A percentile compares a stretch with the other conserved stretches of the same genome.
These are phyloP conservation scores for Sanghuangporus weigelae DNA, from an alignment of 1,284 basidiomycete species.

Conservation along the genomic window DNA sequence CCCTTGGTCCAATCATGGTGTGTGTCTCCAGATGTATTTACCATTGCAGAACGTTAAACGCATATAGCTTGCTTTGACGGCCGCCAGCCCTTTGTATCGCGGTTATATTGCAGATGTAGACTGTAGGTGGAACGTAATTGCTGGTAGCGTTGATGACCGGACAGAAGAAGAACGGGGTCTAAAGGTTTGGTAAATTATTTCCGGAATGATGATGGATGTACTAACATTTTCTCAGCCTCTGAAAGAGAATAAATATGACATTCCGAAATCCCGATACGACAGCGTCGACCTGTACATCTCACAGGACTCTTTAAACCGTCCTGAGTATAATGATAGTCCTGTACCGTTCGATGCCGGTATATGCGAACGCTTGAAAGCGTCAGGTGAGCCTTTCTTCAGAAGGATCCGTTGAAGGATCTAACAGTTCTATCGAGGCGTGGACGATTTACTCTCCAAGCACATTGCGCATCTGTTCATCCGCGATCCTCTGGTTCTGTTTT, in stretches of 20 bases:
- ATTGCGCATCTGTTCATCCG: constrained; percentile 96
- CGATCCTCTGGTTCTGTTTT: constrained; percentile 94
- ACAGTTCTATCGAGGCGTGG: constrained; percentile 58
- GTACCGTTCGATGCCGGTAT: constrained; percentile 78
- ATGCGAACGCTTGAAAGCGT: constrained; percentile 61
- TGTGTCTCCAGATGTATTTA: background rate
- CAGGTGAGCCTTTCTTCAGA: constrained; percentile 47
- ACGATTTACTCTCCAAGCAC: constrained; percentile 85
- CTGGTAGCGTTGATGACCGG: constrained; percentile 94
- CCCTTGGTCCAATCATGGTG: constrained; percentile 92
- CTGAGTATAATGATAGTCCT: constrained; percentile 89
- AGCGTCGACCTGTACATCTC: constrained; percentile 95
- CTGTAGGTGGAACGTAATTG: constrained; percentile 97
- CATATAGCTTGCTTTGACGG: constrained; percentile 85
- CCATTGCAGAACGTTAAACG: background rate
- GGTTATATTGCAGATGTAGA: constrained; percentile 96
- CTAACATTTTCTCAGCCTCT: constrained; percentile 52
- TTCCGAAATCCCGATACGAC: constrained; percentile 97
- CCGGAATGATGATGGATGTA: background rate
- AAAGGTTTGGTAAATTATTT: constrained; percentile 43
- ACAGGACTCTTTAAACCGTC: constrained; percentile 78
- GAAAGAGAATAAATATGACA: constrained; percentile 65
- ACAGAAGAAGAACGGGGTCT: constrained; percentile 91
- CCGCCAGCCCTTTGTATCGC: constrained; percentile 91
- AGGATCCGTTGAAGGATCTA: background rate